Evolutionary conservation across 192 early-diverging fungal genomes (phyloP).

Genomic region (Spizellomyces sp.): DNA sequence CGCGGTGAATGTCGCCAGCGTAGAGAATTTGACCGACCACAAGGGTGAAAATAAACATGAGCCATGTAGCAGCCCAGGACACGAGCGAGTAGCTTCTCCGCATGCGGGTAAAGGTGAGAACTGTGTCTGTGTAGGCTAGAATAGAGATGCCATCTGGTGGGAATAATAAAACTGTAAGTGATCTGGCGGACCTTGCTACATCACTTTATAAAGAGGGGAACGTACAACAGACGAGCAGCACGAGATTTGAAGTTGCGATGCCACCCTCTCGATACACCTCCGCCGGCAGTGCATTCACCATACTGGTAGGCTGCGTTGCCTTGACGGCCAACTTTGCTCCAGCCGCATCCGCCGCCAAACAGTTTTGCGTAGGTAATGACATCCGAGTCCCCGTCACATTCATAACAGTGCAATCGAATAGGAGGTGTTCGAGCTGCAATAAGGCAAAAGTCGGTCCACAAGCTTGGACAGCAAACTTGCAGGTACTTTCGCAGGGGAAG

Average conservation of each 20-base stretch:
- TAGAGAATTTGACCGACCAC: slow-evolving; percentile 7
- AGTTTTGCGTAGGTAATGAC: slow-evolving; percentile 15
- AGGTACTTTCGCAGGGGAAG: slow-evolving; percentile 22
- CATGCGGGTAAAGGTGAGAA: slow-evolving; percentile 14
- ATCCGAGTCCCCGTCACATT: background rate
- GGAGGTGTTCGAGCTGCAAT: slow-evolving; percentile 1
- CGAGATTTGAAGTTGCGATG: background rate
- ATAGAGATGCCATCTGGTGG: slow-evolving; percentile 16
- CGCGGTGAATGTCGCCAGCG: slow-evolving; percentile 6
- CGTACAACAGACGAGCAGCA: slow-evolving; percentile 17
- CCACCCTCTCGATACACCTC: slow-evolving; percentile 6
- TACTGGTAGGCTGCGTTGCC: background rate
- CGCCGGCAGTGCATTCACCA: slow-evolving; percentile 4
- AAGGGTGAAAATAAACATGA: slow-evolving; percentile 1
- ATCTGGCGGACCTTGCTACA: background rate
- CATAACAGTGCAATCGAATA: slow-evolving; percentile 13
- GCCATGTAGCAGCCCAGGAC: slow-evolving; percentile 22
- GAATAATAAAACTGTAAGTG: background rate
- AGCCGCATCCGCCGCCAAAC: slow-evolving; percentile 11
- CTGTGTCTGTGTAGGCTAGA: slow-evolving; percentile 11
- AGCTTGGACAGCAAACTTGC: slow-evolving; percentile 9
- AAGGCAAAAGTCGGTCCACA: slow-evolving; percentile 3
- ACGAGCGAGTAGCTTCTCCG: slow-evolving; percentile 25
- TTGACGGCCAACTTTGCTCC: background rate
- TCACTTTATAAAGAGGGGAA: no score